A percentile compares a stretch with the other conserved stretches of the same genome.
These are phyloP conservation scores for Globisporangium heterothallicum DNA, from an alignment of 352 stramenopile species.

Conservation along the genomic window DNA sequence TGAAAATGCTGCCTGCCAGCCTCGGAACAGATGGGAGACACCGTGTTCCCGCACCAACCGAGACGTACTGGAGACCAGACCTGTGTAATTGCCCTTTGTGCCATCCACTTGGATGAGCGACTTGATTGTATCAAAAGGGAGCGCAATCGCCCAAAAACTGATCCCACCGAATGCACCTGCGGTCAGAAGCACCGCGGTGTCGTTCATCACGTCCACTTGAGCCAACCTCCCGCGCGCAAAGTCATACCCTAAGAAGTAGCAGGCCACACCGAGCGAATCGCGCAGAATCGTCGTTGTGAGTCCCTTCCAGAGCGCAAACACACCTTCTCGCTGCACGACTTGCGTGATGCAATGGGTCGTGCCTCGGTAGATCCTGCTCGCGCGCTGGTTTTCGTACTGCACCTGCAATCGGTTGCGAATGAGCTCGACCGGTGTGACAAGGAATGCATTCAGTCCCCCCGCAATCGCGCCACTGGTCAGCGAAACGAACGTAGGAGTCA, in stretches of 20 bases:
- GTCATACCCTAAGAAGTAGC: constrained; percentile 85
- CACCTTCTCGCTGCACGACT: constrained; percentile 52
- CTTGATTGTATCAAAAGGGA: constrained; percentile 85
- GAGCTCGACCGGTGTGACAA: constrained; percentile 74
- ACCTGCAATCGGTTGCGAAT: constrained; percentile 78
- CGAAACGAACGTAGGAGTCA: constrained; percentile 38
- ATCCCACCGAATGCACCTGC: constrained; percentile 73
- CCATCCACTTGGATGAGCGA: constrained; percentile 75
- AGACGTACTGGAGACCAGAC: constrained; percentile 30
- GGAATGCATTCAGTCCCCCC: constrained; percentile 65
- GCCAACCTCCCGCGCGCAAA: constrained; percentile 43
- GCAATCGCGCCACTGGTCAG: constrained; percentile 52
- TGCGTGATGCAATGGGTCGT: constrained; percentile 49
- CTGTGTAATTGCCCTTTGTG: constrained; percentile 32
- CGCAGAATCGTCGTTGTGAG: constrained; percentile 70
- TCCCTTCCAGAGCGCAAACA: constrained; percentile 68
- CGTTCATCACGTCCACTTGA: constrained; percentile 17
- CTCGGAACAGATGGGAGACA: constrained; percentile 60
- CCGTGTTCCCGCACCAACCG: constrained; percentile 51
- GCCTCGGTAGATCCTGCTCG: constrained; percentile 44
- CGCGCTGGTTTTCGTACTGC: constrained; percentile 54
- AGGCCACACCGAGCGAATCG: constrained; percentile 79
- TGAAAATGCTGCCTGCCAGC: constrained; percentile 79
- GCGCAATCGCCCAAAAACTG: constrained; percentile 78
- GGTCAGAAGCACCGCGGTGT: constrained; percentile 47